These are phyloP conservation scores for Letharia lupina DNA, from an alignment of 495 filamentous ascomycete genomes.

Conservation along the genomic window DNA sequence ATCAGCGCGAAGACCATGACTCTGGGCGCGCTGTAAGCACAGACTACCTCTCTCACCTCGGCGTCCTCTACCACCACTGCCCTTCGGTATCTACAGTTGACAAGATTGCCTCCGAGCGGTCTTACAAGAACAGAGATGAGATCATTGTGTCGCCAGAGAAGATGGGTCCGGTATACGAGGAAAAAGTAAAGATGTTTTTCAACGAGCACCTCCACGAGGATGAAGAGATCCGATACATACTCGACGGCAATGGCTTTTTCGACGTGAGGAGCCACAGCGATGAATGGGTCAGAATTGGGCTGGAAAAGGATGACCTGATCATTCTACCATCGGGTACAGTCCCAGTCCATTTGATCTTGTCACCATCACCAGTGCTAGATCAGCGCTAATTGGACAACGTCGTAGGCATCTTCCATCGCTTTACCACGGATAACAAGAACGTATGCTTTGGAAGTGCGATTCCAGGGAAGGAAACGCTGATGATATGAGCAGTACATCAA, in stretches of 20 bases:
- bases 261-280: conserved; percentile 71
- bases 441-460: conserved; percentile 45
- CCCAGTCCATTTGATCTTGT: neutral
- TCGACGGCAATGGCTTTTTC: conserved; percentile 85
- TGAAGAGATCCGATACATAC: conserved; percentile 96
- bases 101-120: conserved; percentile 59
- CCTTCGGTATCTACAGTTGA: conserved; percentile 58
- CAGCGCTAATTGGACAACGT: neutral
- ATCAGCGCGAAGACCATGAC: conserved; percentile 87
- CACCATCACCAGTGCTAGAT: neutral
- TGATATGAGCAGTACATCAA: conserved; percentile 65
- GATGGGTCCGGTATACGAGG: conserved; percentile 78
- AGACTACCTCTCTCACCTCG: conserved; percentile 60
- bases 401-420: conserved; percentile 77
- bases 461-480: conserved; percentile 18
- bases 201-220: conserved; percentile 94
- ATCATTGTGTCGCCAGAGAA: conserved; percentile 78
- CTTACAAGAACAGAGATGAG: conserved; percentile 92
- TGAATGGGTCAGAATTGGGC: conserved; percentile 76
- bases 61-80: conserved; percentile 69
- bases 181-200: conserved; percentile 90
- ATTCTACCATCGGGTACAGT: conserved; percentile 73
- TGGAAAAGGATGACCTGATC: conserved; percentile 67
- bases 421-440: conserved; percentile 86
- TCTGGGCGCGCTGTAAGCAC: conserved; percentile 56